A percentile compares a stretch with the other conserved stretches of the same genome.
Evolutionary conservation across 441 rosid genomes (phyloP).

Genomic region (Populus hybrid): DNA sequence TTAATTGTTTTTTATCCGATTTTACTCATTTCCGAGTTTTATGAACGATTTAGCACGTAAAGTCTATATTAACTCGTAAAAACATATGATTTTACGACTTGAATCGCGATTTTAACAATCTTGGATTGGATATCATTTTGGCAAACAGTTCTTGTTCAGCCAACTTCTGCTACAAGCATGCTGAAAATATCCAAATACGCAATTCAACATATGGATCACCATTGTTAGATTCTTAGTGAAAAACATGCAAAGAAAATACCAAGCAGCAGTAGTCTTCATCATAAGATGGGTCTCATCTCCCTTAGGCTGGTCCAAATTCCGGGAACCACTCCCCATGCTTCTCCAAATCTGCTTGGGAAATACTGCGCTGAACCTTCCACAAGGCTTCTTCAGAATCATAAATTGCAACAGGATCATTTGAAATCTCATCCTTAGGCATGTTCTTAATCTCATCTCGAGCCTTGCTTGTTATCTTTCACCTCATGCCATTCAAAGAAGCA

Average conservation of each 20-base stretch:
- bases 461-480: constrained; percentile 97
- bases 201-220: neutral
- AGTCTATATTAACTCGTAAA: too few relatives aligned
- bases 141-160: neutral
- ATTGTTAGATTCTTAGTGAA: neutral
- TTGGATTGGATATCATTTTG: neutral
- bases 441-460: constrained; percentile 97
- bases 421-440: constrained; percentile 96
- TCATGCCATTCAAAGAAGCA: constrained; percentile 98
- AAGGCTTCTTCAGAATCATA: constrained; percentile 97
- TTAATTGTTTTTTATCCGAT: too few relatives aligned
- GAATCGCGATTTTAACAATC: too few relatives aligned
- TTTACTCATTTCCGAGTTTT: too few relatives aligned
- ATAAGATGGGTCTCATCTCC: neutral
- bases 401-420: constrained; percentile 96
- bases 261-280: neutral
- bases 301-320: constrained; percentile 84
- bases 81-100: too few relatives aligned
- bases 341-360: constrained; percentile 82
- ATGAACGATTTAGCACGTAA: too few relatives aligned
- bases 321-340: constrained; percentile 94
- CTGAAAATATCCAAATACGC: neutral
- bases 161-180: neutral
- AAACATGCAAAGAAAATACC: neutral
- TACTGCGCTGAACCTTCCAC: constrained; percentile 86